These are phyloP conservation scores for Macrolepiota albuminosa DNA, from an alignment of 768 basidiomycete species.

Conservation along the genomic window DNA sequence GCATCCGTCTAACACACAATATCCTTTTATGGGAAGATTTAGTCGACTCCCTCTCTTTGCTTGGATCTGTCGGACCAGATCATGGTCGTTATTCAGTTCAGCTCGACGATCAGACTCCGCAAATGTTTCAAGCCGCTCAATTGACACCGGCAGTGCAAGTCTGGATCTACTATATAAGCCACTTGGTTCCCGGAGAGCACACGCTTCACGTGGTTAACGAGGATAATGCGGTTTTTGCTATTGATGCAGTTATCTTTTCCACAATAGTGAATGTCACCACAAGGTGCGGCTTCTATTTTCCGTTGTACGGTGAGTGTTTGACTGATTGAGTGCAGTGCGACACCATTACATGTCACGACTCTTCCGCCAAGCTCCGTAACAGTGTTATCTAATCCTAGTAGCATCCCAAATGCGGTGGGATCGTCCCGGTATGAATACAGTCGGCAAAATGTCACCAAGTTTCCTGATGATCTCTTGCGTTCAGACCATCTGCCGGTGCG, in stretches of 20 bases:
- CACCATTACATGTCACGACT: not conserved
- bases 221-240: not conserved
- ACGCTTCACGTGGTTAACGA: slow-evolving; percentile 3
- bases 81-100: slow-evolving; percentile 6
- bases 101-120: slow-evolving; percentile 1
- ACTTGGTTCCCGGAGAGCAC: not conserved
- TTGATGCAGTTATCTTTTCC: not conserved
- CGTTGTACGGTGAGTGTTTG: no score
- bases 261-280: not conserved
- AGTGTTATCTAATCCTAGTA: not conserved
- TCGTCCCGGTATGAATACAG: not conserved
- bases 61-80: slow-evolving; percentile 4
- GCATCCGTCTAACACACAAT: not conserved
- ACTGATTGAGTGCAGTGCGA: not conserved
- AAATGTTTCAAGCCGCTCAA: not conserved
- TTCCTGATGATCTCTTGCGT: not conserved
- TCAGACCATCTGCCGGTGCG: not conserved
- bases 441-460: not conserved
- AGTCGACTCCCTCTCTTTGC: not conserved
- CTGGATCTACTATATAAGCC: not conserved
- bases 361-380: not conserved
- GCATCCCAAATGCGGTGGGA: not conserved
- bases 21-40: not conserved
- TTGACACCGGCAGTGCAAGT: not conserved
- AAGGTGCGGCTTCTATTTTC: not conserved